Base-by-base conservation (phyloP, 352 stramenopile species). In the Globisporangium paroecandrum region DNA sequence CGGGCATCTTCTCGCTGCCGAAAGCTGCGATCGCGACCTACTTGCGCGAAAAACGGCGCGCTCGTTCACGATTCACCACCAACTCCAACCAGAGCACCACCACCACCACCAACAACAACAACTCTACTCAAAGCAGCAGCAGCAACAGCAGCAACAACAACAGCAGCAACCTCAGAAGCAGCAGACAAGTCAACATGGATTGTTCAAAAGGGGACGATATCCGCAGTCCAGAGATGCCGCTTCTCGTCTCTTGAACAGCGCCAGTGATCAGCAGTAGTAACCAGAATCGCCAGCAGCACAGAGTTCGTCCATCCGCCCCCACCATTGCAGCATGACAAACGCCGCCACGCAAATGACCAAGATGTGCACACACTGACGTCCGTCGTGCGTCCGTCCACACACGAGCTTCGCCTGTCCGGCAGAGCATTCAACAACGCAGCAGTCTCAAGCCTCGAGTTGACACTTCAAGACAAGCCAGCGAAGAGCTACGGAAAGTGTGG, bases 11-110 rank as follows among this genome's bases (percentile, higher is more conserved):
- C 69, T 89, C 74, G 64, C 73, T 91, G 34, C 83, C 82, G 1
- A 77, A 70, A 22, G 79, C 81, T 9, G 81, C 79, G 41, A 87
- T 91, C 25, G 74, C 77, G 32, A 83, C 79, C 15, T 89, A 81
- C 64, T 61, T 91, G 38, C 69, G 82, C 32, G 71, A 82, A 47
- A 83, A 82, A 51, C 70, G 86, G 53, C 80, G 83, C 59, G 74
- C 71, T 61, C 77, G 70, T 8, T 27, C 54, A 9, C 54, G 54
- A 43, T 18, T 13, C n/a, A 38, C 27, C 7, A 3, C 20, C 8
- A 32, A n/a, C 54, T 43, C 3, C 27, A 59, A 38, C 22, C 53
- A 58, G 13, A 25, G 36, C 36, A 43, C 36, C 36, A 43, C 36
- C 9, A 58, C 32, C 6, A 43, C 36, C 36, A 43, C 36, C 9